Evolutionary conservation across 306 rosid genomes (phyloP), one percentile per base, ranked within the genome.

Genomic region (Prunus persica): DNA sequence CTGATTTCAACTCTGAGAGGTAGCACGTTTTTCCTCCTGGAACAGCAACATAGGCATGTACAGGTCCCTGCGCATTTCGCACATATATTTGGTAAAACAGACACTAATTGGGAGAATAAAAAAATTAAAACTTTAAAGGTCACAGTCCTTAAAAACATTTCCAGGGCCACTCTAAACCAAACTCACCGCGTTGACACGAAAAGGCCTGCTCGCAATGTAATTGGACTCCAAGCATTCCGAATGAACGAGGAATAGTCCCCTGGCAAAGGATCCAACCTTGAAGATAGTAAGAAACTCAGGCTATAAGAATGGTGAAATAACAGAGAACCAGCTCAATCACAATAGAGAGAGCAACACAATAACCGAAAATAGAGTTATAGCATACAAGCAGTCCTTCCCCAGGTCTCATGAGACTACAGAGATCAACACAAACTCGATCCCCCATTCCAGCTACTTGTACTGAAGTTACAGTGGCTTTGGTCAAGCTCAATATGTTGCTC

Each of bases 401-500:
- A 0, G 95, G 96, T 74, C 81, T 90, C 96, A 92, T 86, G 71
- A 94, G 92, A 83, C 93, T 87, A 72, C 97, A 94, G 43, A 94
- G 97, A 80, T 94, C 98, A 1, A 94, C 97, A 76, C 97, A 94
- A 78, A 92, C 95, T 8, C 96, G 96, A 86, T 94, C 98, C 30
- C 98, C 97, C 96, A 94, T 92, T 76, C 98, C 96, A 76, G 80
- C 84, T 24, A 79, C 91, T 62, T 92, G 87, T 72, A 92, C 87
- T 45, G 67, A 67, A 75, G 92, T 87, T 74, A 94, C 87, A 7
- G 88, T 84, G 69, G 91, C 96, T 84, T 90, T 90, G 68, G 87
- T 80, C 96, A 94, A 84, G 86, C 81, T 88, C 86, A 92, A 71
- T 65, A 90, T 70, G 77, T 84, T 87, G 78, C 78, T 80, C 78